phyloP scores from a whole-genome alignment of 1,139 yeast species.

The Yarrowia galli region DNA sequence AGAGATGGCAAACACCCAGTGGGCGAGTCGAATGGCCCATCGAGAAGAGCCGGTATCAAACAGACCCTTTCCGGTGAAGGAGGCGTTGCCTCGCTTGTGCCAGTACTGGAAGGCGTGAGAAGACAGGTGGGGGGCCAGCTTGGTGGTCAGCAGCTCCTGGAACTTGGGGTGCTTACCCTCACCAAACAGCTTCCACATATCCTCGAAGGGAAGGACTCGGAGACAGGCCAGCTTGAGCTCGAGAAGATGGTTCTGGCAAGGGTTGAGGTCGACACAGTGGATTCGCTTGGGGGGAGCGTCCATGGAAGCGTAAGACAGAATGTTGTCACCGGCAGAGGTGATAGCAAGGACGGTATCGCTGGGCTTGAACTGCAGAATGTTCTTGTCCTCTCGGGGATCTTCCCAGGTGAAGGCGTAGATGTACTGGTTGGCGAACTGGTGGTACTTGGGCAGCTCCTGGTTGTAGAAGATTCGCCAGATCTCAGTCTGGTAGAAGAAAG shows the following conservation, averaged over 20 bases:
- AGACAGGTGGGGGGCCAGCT: conserved; percentile 72
- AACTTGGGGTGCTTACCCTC: conserved; percentile 69
- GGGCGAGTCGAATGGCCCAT: conserved; percentile 80
- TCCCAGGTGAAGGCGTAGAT: conserved; percentile 92
- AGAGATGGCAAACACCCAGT: conserved; percentile 62
- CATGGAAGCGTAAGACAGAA: conserved; percentile 73
- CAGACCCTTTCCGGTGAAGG: conserved; percentile 66
- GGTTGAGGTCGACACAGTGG: conserved; percentile 86
- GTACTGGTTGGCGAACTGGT: conserved; percentile 77
- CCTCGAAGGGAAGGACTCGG: conserved; percentile 63
- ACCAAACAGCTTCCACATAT: conserved; percentile 79
- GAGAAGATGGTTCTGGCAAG: conserved; percentile 79
- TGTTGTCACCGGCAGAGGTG: conserved; percentile 86
- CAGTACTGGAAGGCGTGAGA: conserved; percentile 84
- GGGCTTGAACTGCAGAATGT: conserved; percentile 64
- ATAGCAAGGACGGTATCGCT: conserved; percentile 80
- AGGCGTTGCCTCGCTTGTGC: conserved; percentile 66
- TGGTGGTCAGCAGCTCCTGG: conserved; percentile 59
- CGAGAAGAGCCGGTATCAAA: conserved; percentile 84
- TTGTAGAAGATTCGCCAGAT: conserved; percentile 83
- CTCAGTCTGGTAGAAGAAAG: conserved; percentile 76
- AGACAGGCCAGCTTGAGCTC: conserved; percentile 80
- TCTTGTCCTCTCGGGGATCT: conserved; percentile 82
- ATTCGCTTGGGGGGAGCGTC: conserved; percentile 76
- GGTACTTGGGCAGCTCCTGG: conserved; percentile 69